Conservation (phyloP, 2,329 filamentous ascomycete genomes). For the Neonectria neomacrospora region DNA sequence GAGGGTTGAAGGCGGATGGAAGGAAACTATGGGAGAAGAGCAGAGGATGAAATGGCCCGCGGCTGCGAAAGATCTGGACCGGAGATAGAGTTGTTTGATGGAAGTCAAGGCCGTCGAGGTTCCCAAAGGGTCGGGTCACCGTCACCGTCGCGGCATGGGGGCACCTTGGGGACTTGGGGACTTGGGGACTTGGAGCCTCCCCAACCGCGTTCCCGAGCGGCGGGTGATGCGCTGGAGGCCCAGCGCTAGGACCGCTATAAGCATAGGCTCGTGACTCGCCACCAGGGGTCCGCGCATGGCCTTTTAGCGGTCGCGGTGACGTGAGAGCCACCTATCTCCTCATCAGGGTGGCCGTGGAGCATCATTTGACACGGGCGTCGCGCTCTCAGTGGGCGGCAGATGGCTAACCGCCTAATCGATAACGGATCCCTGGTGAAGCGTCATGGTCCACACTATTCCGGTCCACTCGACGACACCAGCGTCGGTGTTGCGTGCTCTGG, state of each 20-base stretch:
- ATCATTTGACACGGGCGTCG: constrained; percentile 42
- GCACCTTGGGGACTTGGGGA: not conserved
- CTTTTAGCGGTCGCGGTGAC: constrained; percentile 22
- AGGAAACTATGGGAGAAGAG: constrained; percentile 1
- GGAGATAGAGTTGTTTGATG: constrained; percentile 29
- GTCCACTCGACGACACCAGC: constrained; percentile 2
- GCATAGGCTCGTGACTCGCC: constrained; percentile 39
- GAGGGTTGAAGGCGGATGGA: constrained; percentile 4
- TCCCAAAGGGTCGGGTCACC: constrained; percentile 42
- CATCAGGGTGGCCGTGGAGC: constrained; percentile 22
- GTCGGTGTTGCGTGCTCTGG: not conserved
- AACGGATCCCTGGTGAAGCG: constrained; percentile 17
- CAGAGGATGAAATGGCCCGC: not conserved
- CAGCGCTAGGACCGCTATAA: constrained; percentile 34
- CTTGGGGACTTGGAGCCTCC: not conserved
- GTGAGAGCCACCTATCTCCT: constrained; percentile 23
- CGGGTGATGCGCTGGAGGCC: constrained; percentile 25
- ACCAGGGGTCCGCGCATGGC: constrained; percentile 32
- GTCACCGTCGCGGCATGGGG: constrained; percentile 40
- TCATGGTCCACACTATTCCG: constrained; percentile 15
- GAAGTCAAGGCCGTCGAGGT: constrained; percentile 30
- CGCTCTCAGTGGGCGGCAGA: constrained; percentile 31
- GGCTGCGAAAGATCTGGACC: constrained; percentile 24
- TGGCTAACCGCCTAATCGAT: constrained; percentile 36
- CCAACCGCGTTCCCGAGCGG: constrained; percentile 3